These are phyloP conservation scores for Carallia pectinifolia DNA, from an alignment of 345 rosid species.

Conservation along the genomic window DNA sequence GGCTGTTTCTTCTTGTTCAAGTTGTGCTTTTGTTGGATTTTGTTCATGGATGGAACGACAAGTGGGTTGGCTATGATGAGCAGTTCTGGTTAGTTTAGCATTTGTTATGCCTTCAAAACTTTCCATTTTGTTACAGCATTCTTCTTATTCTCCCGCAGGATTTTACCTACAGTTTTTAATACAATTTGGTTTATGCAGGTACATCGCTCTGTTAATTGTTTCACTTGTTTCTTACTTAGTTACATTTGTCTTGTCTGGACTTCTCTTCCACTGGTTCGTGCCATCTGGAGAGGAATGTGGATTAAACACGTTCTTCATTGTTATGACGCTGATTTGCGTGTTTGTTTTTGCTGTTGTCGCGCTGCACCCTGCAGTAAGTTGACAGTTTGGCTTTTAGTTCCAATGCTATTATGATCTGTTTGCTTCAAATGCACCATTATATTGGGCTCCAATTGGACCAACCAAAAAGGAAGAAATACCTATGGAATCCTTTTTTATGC, in stretches of 20 bases:
- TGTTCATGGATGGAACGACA: slow-evolving; percentile 99
- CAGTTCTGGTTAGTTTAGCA: slow-evolving; percentile 83
- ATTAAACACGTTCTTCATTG: slow-evolving; percentile 80
- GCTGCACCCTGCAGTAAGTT: slow-evolving; percentile 90
- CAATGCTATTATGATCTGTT: neutral
- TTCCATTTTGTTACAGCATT: neutral
- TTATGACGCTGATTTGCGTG: slow-evolving; percentile 63
- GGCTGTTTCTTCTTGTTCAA: slow-evolving; percentile 93
- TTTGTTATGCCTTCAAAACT: neutral
- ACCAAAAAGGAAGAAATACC: no score
- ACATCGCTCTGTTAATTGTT: slow-evolving; percentile 67
- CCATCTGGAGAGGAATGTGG: slow-evolving; percentile 99
- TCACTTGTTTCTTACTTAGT: slow-evolving; percentile 84
- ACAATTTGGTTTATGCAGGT: slow-evolving; percentile 47
- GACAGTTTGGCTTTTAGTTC: neutral
- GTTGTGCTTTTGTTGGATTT: slow-evolving; percentile 98
- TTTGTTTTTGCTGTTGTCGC: slow-evolving; percentile 79
- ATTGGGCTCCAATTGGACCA: neutral
- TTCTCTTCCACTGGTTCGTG: slow-evolving; percentile 95
- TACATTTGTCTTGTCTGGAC: slow-evolving; percentile 85
- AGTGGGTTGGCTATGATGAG: slow-evolving; percentile 94
- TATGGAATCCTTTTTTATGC: no score
- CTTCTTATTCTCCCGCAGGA: slow-evolving; percentile 4
- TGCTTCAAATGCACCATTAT: neutral
- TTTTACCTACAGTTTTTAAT: neutral